A percentile compares a stretch with the other conserved stretches of the same genome.
phyloP scores from a whole-genome alignment of 495 filamentous ascomycete genomes.

The Xylaria longipes region DNA sequence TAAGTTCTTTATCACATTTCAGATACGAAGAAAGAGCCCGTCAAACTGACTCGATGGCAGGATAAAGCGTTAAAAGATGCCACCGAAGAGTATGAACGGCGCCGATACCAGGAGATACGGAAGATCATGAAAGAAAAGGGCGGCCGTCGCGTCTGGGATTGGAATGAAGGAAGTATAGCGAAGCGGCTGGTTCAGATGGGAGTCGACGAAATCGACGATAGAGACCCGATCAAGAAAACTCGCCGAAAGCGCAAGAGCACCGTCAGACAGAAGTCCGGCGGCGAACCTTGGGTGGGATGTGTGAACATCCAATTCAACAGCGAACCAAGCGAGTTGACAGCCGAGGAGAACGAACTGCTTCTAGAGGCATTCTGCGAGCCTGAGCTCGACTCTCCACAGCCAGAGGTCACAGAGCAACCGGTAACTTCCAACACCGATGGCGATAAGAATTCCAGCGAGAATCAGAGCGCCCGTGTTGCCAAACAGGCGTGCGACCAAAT shows the following conservation, averaged over 20 bases:
- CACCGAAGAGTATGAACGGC: constrained; percentile 36
- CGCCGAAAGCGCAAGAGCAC: constrained; percentile 39
- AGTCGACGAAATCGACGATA: constrained; percentile 40
- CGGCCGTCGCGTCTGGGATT: constrained; percentile 42
- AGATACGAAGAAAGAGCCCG: not conserved
- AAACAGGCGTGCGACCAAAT: constrained; percentile 52
- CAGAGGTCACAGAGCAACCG: constrained; percentile 35
- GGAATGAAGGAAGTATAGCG: constrained; percentile 40
- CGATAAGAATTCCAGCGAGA: constrained; percentile 37
- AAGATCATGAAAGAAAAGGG: constrained; percentile 45
- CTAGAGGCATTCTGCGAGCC: constrained; percentile 48
- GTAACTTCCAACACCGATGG: constrained; percentile 25
- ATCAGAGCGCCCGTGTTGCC: constrained; percentile 48
- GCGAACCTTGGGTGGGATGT: constrained; percentile 32
- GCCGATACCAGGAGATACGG: constrained; percentile 37
- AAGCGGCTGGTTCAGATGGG: constrained; percentile 41
- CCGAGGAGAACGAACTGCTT: constrained; percentile 49
- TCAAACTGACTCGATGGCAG: constrained; percentile 31
- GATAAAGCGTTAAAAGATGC: constrained; percentile 36
- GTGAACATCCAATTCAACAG: constrained; percentile 38
- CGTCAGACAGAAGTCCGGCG: constrained; percentile 29
- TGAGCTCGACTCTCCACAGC: constrained; percentile 30
- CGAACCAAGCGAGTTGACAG: constrained; percentile 35
- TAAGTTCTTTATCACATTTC: constrained; percentile 32
- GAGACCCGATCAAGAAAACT: constrained; percentile 36